Conservation (phyloP, 2,329 filamentous ascomycete genomes). For the Aspergillus terreus region DNA sequence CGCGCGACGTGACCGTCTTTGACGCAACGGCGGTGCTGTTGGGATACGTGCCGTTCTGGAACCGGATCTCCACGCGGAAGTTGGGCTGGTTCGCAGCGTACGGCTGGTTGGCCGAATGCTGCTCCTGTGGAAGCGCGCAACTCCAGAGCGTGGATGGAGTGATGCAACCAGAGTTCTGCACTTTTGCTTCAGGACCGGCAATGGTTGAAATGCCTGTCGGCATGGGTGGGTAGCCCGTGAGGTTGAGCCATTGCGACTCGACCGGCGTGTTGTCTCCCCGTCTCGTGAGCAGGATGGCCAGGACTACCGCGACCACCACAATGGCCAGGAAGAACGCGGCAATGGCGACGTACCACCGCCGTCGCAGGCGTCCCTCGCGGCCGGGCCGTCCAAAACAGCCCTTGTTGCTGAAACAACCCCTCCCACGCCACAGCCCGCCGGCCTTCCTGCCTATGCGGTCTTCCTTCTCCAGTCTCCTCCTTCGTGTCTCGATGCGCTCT, state of each 20-base stretch:
- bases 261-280: constrained; percentile 40
- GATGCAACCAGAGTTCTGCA: constrained; percentile 66
- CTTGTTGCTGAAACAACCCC: constrained; percentile 59
- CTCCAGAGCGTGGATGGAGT: constrained; percentile 75
- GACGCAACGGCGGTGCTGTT: constrained; percentile 59
- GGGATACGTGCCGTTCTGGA: constrained; percentile 52
- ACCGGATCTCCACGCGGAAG: constrained; percentile 72
- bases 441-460: constrained; percentile 56
- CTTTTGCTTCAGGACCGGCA: constrained; percentile 64
- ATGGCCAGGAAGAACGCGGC: constrained; percentile 50
- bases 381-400: constrained; percentile 64
- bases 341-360: constrained; percentile 58
- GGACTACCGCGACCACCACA: constrained; percentile 55
- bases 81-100: constrained; percentile 68
- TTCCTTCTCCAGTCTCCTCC: constrained; percentile 63
- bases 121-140: constrained; percentile 75
- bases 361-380: constrained; percentile 60
- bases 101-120: constrained; percentile 61
- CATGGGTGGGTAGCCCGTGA: constrained; percentile 82
- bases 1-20: constrained; percentile 31
- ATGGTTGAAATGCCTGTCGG: constrained; percentile 79
- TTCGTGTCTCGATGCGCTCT: constrained; percentile 47
- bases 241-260: constrained; percentile 69
- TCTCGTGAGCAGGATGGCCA: constrained; percentile 55
- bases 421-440: constrained; percentile 63